Conservation (phyloP, 306 rosid species). For the Glycine latifolia region DNA sequence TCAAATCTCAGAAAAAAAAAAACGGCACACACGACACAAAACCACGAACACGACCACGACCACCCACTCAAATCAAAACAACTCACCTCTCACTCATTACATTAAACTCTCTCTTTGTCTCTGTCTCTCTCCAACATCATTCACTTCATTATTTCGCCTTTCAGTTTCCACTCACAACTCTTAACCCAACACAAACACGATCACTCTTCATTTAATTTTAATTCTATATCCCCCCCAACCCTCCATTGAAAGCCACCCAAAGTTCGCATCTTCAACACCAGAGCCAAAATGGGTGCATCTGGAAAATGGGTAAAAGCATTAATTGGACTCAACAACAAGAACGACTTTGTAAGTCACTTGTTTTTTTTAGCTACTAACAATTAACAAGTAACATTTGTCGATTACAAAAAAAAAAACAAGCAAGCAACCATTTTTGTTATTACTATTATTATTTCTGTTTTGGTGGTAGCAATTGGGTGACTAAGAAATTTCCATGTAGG, state of each 20-base stretch:
- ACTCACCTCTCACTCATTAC: background rate
- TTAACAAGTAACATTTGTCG: too few relatives aligned
- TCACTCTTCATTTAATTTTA: background rate
- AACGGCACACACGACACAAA: background rate
- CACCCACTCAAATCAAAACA: background rate
- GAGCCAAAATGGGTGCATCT: slow-evolving; percentile 66
- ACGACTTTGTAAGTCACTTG: slow-evolving; percentile 48
- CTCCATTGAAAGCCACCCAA: background rate
- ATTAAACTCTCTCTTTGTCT: background rate
- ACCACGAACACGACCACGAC: background rate
- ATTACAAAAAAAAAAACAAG: too few relatives aligned
- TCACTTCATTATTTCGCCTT: background rate
- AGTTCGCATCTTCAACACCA: background rate
- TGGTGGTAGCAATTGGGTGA: background rate
- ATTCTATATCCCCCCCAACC: background rate
- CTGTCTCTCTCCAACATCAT: background rate
- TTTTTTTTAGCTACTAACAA: too few relatives aligned
- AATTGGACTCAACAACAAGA: slow-evolving; percentile 59
- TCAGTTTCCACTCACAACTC: background rate
- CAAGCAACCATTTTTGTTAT: background rate
- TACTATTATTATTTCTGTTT: background rate
- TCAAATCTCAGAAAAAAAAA: background rate
- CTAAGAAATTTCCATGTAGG: slow-evolving; percentile 31
- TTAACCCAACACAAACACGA: background rate
- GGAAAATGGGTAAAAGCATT: slow-evolving; percentile 74